Conservation (phyloP, 2,329 filamentous ascomycete genomes). For the Clonostachys rosea region DNA sequence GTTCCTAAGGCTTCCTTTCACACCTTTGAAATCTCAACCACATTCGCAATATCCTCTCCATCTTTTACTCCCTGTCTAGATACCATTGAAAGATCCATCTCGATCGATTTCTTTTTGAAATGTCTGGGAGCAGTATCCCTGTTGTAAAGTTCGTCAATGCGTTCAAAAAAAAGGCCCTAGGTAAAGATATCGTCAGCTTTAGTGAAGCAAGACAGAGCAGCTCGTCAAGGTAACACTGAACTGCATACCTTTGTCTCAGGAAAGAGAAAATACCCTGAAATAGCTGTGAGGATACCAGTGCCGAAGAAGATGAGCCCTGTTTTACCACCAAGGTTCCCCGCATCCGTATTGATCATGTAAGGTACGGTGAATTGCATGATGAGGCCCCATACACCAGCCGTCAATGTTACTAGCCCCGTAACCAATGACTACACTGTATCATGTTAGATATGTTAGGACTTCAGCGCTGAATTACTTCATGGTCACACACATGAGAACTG, state of each 20-base stretch:
- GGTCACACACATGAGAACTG: conserved; percentile 12
- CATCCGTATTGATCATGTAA: conserved; percentile 29
- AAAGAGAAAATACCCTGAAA: conserved; percentile 9
- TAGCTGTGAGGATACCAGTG: conserved; percentile 5
- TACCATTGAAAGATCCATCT: no score
- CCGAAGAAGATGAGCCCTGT: conserved; percentile 30
- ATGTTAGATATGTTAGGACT: no score
- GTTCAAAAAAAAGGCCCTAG: conserved; percentile 8
- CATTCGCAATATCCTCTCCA: no score
- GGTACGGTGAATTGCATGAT: conserved; percentile 40
- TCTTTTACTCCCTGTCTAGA: no score
- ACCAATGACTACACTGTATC: conserved; percentile 8
- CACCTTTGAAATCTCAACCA: no score
- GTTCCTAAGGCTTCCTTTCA: no score
- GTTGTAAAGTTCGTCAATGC: conserved; percentile 8
- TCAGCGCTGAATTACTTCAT: no score
- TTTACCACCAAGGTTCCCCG: conserved; percentile 30
- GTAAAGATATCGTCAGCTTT: no score
- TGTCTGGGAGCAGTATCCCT: conserved; percentile 5
- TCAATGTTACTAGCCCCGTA: conserved; percentile 11
- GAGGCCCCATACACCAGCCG: conserved; percentile 16
- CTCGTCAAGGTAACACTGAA: no score
- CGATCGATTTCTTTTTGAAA: conserved; percentile 4
- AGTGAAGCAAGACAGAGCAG: no score
- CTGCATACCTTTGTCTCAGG: conserved; percentile 9